Conservation (phyloP, 1,284 basidiomycete genomes). For the Inonotus obliquus region DNA sequence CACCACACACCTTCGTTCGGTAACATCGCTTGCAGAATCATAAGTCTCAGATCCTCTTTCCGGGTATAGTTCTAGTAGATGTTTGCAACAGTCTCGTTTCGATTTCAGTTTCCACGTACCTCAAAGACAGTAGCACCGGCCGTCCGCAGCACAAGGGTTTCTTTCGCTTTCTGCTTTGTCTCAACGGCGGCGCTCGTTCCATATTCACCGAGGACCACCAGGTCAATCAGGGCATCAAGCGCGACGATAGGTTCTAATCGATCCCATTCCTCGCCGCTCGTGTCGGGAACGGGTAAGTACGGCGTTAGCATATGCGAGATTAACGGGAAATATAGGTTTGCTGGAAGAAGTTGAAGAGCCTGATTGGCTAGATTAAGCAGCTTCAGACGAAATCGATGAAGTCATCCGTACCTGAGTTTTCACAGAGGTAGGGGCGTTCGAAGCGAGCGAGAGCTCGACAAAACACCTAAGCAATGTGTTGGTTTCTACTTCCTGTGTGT, state of each 20-base stretch:
- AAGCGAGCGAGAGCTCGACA: conserved; percentile 84
- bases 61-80: conserved; percentile 61
- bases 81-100: background rate
- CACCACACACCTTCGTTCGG: conserved; percentile 41
- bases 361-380: conserved; percentile 27
- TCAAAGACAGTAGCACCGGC: conserved; percentile 69
- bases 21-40: conserved; percentile 65
- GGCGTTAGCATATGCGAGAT: conserved; percentile 64
- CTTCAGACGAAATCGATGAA: background rate
- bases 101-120: conserved; percentile 34
- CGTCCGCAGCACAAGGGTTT: conserved; percentile 59
- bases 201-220: conserved; percentile 75
- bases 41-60: conserved; percentile 60
- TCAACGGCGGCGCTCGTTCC: conserved; percentile 51
- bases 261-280: conserved; percentile 86
- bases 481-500: conserved; percentile 47
- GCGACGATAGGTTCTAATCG: conserved; percentile 70
- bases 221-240: conserved; percentile 69
- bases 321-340: conserved; percentile 54
- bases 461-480: conserved; percentile 78
- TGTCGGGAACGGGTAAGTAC: conserved; percentile 78
- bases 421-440: conserved; percentile 83
- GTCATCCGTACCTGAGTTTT: conserved; percentile 69
- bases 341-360: conserved; percentile 64
- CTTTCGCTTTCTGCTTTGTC: conserved; percentile 42